Conservation (phyloP, 106 monocot species). For the Xerophyta viscosa region DNA sequence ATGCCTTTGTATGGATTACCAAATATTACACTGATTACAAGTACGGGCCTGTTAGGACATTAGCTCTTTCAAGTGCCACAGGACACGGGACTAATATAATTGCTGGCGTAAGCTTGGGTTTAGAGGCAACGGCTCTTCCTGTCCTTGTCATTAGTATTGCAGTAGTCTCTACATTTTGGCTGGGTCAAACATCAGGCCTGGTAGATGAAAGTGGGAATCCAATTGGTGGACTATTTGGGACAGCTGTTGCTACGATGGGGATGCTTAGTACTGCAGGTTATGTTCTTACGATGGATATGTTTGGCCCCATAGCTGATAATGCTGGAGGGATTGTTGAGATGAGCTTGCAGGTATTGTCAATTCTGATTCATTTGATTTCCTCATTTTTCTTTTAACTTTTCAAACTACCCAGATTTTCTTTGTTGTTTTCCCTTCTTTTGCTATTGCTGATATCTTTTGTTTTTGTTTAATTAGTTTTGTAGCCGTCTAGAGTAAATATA, state of each 20-base stretch:
- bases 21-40: slow-evolving; percentile 99
- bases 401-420: background rate
- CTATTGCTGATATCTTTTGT: too few species aligned
- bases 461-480: background rate
- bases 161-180: slow-evolving; percentile 81
- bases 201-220: slow-evolving; percentile 76
- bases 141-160: slow-evolving; percentile 91
- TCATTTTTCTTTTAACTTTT: background rate
- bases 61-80: slow-evolving; percentile 87
- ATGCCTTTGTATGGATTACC: slow-evolving; percentile 87
- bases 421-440: too few species aligned
- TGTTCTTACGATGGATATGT: slow-evolving; percentile 99
- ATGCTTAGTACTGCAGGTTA: slow-evolving; percentile 98
- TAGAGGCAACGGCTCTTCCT: slow-evolving; percentile 97
- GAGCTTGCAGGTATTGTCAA: slow-evolving; percentile 77
- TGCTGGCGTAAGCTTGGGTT: slow-evolving; percentile 84
- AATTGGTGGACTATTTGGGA: slow-evolving; percentile 93
- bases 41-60: slow-evolving; percentile 72
- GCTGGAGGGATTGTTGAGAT: slow-evolving; percentile 99
- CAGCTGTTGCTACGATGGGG: slow-evolving; percentile 99
- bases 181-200: slow-evolving; percentile 84
- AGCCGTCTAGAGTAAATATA: too few species aligned
- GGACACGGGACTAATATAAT: slow-evolving; percentile 99
- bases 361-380: too few species aligned
- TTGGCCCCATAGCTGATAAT: slow-evolving; percentile 99